phyloP scores from a whole-genome alignment of 768 basidiomycete genomes.

The Mycena galericulata region DNA sequence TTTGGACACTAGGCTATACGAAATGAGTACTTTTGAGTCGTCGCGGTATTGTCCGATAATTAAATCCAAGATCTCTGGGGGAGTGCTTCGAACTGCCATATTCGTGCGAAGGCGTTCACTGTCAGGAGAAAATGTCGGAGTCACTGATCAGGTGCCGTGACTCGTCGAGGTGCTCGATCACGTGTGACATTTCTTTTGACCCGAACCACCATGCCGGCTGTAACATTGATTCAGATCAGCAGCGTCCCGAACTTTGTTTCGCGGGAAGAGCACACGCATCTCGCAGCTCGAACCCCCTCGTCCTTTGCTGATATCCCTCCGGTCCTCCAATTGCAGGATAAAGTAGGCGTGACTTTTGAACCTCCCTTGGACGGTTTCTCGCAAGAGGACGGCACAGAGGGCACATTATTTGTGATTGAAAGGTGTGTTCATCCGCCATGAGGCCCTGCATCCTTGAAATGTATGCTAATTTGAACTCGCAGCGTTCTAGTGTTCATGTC shows the following conservation, averaged over 20 bases:
- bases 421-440: slow-evolving; percentile 63
- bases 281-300: slow-evolving; percentile 81
- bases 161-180: too few relatives aligned
- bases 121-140: too few relatives aligned
- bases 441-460: not conserved
- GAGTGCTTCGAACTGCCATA: too few relatives aligned
- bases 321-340: slow-evolving; percentile 78
- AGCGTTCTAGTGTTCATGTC: slow-evolving; percentile 86
- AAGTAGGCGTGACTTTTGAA: slow-evolving; percentile 75
- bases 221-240: slow-evolving; percentile 49
- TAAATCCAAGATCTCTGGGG: slow-evolving; percentile 20
- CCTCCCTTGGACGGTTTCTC: slow-evolving; percentile 74
- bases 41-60: slow-evolving; percentile 13
- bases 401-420: slow-evolving; percentile 87
- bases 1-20: slow-evolving; percentile 39
- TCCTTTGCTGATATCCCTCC: slow-evolving; percentile 90
- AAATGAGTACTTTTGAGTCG: slow-evolving; percentile 2
- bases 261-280: slow-evolving; percentile 72
- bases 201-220: slow-evolving; percentile 48
- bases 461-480: slow-evolving; percentile 6
- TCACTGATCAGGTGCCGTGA: too few relatives aligned
- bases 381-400: slow-evolving; percentile 61
- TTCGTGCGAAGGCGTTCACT: too few relatives aligned
- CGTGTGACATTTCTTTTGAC: too few relatives aligned
- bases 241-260: slow-evolving; percentile 52